A percentile compares a stretch with the other conserved stretches of the same genome.
These are phyloP conservation scores for Closterium sp. DNA, from an alignment of 139 green algal species.

Conservation along the genomic window DNA sequence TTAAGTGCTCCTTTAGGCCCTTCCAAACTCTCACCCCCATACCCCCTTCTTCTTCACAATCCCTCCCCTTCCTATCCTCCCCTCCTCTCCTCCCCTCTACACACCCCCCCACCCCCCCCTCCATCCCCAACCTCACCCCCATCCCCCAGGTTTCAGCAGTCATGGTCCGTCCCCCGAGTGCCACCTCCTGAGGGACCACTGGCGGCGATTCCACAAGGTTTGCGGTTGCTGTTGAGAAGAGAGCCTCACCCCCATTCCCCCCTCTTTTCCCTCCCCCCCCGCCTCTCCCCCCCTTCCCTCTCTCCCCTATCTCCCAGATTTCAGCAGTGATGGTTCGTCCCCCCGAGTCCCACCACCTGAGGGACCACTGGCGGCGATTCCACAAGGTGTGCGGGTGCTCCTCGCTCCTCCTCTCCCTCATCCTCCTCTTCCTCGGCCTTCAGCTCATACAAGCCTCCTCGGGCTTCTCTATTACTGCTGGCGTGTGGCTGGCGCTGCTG, in stretches of 20 bases:
- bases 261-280: too few species aligned
- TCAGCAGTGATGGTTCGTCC: neutral
- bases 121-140: too few species aligned
- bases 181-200: neutral
- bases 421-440: constrained; percentile 26
- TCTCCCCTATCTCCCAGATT: neutral
- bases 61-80: too few species aligned
- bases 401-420: neutral
- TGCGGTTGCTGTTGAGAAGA: too few species aligned
- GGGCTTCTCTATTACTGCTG: neutral
- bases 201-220: too few species aligned
- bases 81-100: too few species aligned
- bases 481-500: neutral
- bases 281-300: too few species aligned
- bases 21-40: too few species aligned
- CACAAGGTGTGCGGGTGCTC: neutral
- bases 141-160: neutral
- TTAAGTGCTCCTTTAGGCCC: too few species aligned
- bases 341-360: neutral
- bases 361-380: neutral
- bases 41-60: too few species aligned
- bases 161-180: neutral
- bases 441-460: neutral
- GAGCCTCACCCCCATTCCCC: too few species aligned
- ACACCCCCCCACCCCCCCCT: too few species aligned